Conservation (phyloP, 202 grass and related monocot genomes). For the Elaeis oleifera region DNA sequence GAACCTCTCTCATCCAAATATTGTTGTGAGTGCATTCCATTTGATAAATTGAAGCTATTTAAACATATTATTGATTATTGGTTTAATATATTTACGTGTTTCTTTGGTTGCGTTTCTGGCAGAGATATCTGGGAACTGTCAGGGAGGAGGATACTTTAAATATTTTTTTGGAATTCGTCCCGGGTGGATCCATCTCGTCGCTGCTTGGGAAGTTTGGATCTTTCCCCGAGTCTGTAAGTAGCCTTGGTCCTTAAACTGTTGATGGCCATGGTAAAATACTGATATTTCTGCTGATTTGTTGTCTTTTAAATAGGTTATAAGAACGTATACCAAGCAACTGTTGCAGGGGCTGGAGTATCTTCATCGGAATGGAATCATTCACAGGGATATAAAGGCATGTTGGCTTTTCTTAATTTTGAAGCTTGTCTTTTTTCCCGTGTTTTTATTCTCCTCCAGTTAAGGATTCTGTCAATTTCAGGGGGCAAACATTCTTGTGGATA, state of each 20-base stretch:
- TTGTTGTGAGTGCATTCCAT: conserved; percentile 65
- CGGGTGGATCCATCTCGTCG: conserved; percentile 89
- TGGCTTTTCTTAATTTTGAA: too few species aligned
- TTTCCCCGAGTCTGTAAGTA: conserved; percentile 75
- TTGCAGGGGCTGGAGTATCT: conserved; percentile 18
- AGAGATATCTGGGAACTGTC: conserved; percentile 92
- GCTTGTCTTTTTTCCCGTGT: too few species aligned
- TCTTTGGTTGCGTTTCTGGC: conserved; percentile 21
- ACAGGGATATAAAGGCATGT: conserved; percentile 15
- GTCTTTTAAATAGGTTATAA: conserved; percentile 10
- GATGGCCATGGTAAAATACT: too few species aligned
- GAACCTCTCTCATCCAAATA: conserved; percentile 87
- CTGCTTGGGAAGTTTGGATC: conserved; percentile 84
- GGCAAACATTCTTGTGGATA: conserved; percentile 97
- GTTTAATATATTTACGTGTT: too few species aligned
- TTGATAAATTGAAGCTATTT: neutral
- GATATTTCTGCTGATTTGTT: too few species aligned
- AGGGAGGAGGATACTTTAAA: conserved; percentile 79
- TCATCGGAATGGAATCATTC: conserved; percentile 19
- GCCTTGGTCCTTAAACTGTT: neutral
- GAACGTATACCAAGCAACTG: conserved; percentile 19
- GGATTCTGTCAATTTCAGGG: conserved; percentile 42
- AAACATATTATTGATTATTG: too few species aligned
- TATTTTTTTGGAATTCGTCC: conserved; percentile 94
- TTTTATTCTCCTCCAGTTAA: too few species aligned